phyloP scores from a whole-genome alignment of 2,329 filamentous ascomycete species.

The Neopestalotiopsis sp. region DNA sequence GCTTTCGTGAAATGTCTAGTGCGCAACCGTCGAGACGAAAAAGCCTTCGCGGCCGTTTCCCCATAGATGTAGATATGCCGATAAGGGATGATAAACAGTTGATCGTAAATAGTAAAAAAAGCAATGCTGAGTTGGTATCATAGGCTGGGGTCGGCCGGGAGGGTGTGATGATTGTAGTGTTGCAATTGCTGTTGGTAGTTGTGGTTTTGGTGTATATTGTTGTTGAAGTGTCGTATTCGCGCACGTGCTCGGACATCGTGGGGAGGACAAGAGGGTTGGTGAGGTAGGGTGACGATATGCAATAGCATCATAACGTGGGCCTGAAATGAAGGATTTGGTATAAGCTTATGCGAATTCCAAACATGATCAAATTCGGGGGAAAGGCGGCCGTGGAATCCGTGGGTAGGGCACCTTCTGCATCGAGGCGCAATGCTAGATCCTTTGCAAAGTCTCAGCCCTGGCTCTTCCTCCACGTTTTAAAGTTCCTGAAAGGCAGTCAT shows the following conservation, averaged over 20 bases:
- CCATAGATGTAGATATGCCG: background rate
- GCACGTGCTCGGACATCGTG: background rate
- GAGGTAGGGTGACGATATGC: background rate
- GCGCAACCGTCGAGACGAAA: background rate
- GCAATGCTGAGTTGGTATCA: conserved; percentile 10
- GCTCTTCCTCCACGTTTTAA: conserved; percentile 12
- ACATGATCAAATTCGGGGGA: conserved; percentile 6
- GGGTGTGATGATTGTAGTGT: background rate
- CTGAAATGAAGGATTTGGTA: conserved; percentile 10
- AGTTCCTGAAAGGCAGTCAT: background rate
- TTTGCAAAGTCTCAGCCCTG: conserved; percentile 19
- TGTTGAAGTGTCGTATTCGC: background rate
- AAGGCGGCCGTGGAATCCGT: conserved; percentile 1
- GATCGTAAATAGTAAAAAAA: background rate
- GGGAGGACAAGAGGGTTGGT: background rate
- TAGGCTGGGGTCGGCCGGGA: background rate
- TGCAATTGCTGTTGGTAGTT: background rate
- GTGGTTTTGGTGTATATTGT: background rate
- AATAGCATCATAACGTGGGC: conserved; percentile 5
- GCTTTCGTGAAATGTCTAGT: background rate
- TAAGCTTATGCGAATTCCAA: conserved; percentile 12
- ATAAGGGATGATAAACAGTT: background rate
- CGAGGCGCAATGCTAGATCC: conserved; percentile 18
- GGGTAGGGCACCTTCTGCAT: conserved; percentile 11
- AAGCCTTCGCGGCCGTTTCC: background rate